phyloP scores from a whole-genome alignment of 179 eudicot genomes.

The Actinidia arguta region DNA sequence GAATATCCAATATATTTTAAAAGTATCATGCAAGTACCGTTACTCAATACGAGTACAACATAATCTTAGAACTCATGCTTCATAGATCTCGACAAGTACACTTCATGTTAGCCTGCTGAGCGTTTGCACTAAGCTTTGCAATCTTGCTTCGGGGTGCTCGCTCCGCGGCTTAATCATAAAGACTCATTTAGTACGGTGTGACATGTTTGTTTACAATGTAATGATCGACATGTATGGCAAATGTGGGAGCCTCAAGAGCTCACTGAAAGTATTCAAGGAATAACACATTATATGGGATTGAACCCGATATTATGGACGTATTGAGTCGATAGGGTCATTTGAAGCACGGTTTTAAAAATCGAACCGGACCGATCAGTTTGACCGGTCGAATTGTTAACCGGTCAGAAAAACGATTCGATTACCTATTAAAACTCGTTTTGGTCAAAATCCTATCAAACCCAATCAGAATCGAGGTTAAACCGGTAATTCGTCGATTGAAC shows the following conservation, averaged over 20 bases:
- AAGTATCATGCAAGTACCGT: no score
- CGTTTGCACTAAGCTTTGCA: slow-evolving; percentile 57
- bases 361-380: no score
- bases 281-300: slow-evolving; percentile 50
- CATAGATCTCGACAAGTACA: slow-evolving; percentile 60
- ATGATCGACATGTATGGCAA: slow-evolving; percentile 80
- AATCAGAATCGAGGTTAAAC: no score
- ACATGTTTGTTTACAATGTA: slow-evolving; percentile 66
- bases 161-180: slow-evolving; percentile 72
- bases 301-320: slow-evolving; percentile 66
- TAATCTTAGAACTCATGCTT: no score
- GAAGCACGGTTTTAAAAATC: no score
- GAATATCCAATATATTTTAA: no score
- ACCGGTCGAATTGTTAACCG: no score
- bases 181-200: slow-evolving; percentile 39
- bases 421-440: no score
- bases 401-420: no score
- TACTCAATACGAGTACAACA: no score
- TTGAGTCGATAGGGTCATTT: slow-evolving; percentile 67
- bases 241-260: slow-evolving; percentile 69
- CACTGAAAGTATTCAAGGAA: slow-evolving; percentile 51
- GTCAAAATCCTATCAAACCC: no score
- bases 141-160: slow-evolving; percentile 68
- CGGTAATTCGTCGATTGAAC: no score
- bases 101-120: slow-evolving; percentile 62